Evolutionary conservation across 2,329 filamentous ascomycete genomes (phyloP).

Genomic region (Thelonectria discophora): DNA sequence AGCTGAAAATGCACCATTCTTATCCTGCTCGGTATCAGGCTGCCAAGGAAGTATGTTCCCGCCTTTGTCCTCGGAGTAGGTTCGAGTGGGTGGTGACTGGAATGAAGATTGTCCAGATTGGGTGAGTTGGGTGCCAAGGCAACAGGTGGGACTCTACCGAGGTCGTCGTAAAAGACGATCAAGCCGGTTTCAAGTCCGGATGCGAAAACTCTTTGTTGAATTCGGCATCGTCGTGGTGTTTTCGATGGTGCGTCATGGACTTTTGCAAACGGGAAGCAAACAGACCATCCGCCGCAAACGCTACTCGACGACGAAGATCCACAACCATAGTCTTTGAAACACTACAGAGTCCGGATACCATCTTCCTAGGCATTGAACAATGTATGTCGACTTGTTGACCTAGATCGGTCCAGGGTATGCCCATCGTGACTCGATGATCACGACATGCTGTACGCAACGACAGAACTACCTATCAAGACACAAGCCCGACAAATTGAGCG

Average conservation of each 20-base stretch:
- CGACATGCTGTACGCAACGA: too few relatives aligned
- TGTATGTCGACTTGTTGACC: too few relatives aligned
- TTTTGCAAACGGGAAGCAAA: background rate
- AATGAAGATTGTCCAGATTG: background rate
- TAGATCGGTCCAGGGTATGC: too few relatives aligned
- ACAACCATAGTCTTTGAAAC: background rate
- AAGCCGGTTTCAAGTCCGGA: too few relatives aligned
- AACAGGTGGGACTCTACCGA: background rate
- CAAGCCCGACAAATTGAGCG: too few relatives aligned
- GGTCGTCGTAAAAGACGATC: too few relatives aligned
- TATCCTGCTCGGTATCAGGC: background rate
- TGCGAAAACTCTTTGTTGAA: too few relatives aligned
- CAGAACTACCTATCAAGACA: too few relatives aligned
- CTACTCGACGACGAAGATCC: background rate
- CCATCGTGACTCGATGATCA: too few relatives aligned
- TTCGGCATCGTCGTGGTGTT: background rate
- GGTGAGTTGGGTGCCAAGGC: background rate
- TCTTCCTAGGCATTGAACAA: background rate
- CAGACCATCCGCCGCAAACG: background rate
- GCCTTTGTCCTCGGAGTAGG: background rate
- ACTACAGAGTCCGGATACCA: background rate
- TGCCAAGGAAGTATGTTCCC: background rate
- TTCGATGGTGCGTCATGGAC: background rate
- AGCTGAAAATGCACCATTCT: background rate
- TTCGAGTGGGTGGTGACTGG: background rate